A percentile compares a stretch with the other conserved stretches of the same genome.
phyloP scores from a whole-genome alignment of 2,329 filamentous ascomycete species.

The Phialophora chinensis region DNA sequence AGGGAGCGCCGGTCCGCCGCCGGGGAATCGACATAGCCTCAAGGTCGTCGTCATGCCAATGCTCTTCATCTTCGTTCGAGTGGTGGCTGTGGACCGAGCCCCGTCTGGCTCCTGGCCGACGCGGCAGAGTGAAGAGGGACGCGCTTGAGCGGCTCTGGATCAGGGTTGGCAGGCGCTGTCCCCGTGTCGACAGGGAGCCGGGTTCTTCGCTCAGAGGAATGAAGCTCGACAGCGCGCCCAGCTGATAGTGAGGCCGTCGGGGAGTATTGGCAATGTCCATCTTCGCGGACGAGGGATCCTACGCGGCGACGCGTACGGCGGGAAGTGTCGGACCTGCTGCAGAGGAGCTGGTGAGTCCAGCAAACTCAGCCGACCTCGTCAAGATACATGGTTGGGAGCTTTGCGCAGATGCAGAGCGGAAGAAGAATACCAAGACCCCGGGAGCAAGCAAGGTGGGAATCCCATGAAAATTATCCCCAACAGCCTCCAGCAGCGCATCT shows the following conservation, averaged over 20 bases:
- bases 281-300: not conserved
- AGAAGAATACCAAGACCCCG: slow-evolving; percentile 1
- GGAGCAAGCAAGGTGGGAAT: not conserved
- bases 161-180: slow-evolving; percentile 46
- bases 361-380: slow-evolving; percentile 10
- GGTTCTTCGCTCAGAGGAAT: slow-evolving; percentile 45
- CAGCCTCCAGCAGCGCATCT: not conserved
- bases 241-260: slow-evolving; percentile 33
- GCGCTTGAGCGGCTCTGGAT: slow-evolving; percentile 40
- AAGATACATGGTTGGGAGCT: slow-evolving; percentile 7
- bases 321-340: not conserved
- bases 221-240: slow-evolving; percentile 38
- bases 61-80: slow-evolving; percentile 36
- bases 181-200: slow-evolving; percentile 47
- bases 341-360: not conserved
- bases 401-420: not conserved
- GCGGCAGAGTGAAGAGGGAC: slow-evolving; percentile 34
- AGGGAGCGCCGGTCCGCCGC: slow-evolving; percentile 35
- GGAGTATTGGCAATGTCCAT: slow-evolving; percentile 27
- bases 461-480: not conserved
- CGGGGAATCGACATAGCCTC: slow-evolving; percentile 12
- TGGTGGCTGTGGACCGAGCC: slow-evolving; percentile 34
- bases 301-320: not conserved
- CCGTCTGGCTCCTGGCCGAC: slow-evolving; percentile 18
- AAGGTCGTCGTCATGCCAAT: slow-evolving; percentile 19